These are phyloP conservation scores for Zangia roseola DNA, from an alignment of 768 basidiomycete species.

Conservation along the genomic window DNA sequence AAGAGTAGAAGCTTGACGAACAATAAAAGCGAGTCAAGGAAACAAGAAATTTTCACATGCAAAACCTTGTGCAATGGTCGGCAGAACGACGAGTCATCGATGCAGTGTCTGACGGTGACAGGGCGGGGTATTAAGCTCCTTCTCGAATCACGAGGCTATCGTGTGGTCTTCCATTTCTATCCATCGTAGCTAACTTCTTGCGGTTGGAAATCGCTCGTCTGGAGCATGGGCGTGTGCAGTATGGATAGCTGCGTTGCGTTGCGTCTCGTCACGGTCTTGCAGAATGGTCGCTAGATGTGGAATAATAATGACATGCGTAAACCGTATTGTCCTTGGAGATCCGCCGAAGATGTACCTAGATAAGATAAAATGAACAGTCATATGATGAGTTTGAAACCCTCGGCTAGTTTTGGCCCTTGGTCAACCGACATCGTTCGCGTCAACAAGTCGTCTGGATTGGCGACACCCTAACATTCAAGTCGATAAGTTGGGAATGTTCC, in stretches of 20 bases:
- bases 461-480: too few species aligned
- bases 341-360: constrained; percentile 4
- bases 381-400: too few species aligned
- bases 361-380: constrained; percentile 3
- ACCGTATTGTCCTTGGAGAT: neutral
- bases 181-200: too few species aligned
- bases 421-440: too few species aligned
- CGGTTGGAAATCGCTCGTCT: too few species aligned
- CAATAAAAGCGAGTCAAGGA: neutral
- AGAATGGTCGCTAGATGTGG: neutral
- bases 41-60: constrained; percentile 1
- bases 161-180: constrained; percentile 12
- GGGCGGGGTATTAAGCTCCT: constrained; percentile 18
- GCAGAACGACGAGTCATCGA: neutral
- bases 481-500: neutral
- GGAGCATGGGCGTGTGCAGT: neutral
- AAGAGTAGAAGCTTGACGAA: neutral
- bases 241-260: neutral
- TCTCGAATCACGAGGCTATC: constrained; percentile 20
- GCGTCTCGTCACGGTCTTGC: neutral
- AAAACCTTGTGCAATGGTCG: constrained; percentile 7
- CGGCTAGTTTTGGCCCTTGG: too few species aligned
- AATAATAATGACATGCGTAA: constrained; percentile 5
- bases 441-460: too few species aligned
- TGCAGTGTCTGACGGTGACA: constrained; percentile 7